Base-by-base conservation (phyloP, 768 basidiomycete genomes). In the Xanthoconium stramineum region DNA sequence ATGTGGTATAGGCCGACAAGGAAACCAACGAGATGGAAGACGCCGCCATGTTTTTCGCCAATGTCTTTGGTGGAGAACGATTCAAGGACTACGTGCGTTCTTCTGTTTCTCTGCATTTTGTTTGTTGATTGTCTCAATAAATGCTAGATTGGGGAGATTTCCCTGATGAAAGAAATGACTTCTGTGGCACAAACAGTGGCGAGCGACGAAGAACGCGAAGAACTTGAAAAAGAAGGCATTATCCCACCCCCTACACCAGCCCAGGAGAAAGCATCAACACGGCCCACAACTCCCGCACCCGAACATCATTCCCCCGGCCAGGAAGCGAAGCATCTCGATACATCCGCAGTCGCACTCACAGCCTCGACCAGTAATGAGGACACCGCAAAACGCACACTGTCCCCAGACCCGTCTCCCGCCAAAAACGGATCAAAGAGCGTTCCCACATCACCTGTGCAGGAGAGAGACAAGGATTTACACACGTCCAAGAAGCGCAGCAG, bases 1-100 rank as follows among this genome's bases (percentile, higher is more conserved):
- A 24, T 20, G 28, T 37, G 50, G 50, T 55, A 35, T 59, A 86
- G 86, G 78, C 81, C 55, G 90, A 91, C 71, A 88, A 86, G 65
- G 89, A 91, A 64, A 86, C 89, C n/a, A 82, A 78, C 15, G 85
- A 80, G 39, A 89, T 95, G 82, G 89, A 93, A 45, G 95, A 99
- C 66, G 94, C 97, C 4, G 88, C 91, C 37, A 89, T 90, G 55
- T 91, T 99, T 79, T 99, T 99, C 67, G 89, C 91, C 19, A 88
- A 90, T 65, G 91, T 98, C 15, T 99, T 99, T 69, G 94, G 94
- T 50, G 96, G 97, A 24, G 95, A 96, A 65, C 82, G 89, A 28
- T 97, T 97, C 70, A 74, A 78, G 55, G 92, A 94, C 69, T 94
- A 92, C 67, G 92, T 95, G 71, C 71, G 92, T 79, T 14, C 55